Base-by-base conservation (phyloP, 768 basidiomycete species). In the Cystofilobasidium bisporidii region DNA sequence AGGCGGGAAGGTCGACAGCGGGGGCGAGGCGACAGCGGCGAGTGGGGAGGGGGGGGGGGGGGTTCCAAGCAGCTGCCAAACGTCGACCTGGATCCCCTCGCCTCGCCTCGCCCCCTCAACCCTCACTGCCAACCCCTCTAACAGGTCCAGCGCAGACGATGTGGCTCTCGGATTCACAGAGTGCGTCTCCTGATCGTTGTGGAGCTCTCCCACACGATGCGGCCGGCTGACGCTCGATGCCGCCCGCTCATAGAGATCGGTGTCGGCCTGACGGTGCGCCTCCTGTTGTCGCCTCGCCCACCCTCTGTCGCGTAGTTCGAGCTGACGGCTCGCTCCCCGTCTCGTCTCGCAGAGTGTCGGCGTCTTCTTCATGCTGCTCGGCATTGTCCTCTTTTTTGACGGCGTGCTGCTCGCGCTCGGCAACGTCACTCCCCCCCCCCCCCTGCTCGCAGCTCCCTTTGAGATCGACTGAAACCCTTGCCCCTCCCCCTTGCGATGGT, bases 331-430 rank as follows among this genome's bases (percentile, higher is more conserved):
- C 17, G 14, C 59, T 60, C 12, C 59, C 28, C 20, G 36, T 94
- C 53, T 89, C 92, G 22, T 17, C 18, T n/a, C 5, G 53, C 53
- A 56, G 53, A 30, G 28, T 32, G 96, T 96, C 73, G 96, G 96
- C 63, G 86, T 83, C 45, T 81, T 94, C 69, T 99, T 99, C 81
- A 94, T 98, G 88, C 81, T 98, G 74, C 82, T 99, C 45, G 96
- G 96, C 74, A 76, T 76, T 32, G 86, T 99, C 50, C 84, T 98
- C 81, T 87, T 99, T 80, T 98, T 99, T 71, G 96, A 99, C 79
- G 91, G 90, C 60, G 89, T 91, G 12, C 82, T 99, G 30, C 82
- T 98, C 48, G 94, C 96, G 26, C 84, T 99, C n/a, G 94, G 94
- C 74, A 98, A 99, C 76, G 94, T 96, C 76, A 70, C 84, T 71